These are phyloP conservation scores for Monosporascus ibericus DNA, from an alignment of 2,329 filamentous ascomycete species.

Conservation along the genomic window DNA sequence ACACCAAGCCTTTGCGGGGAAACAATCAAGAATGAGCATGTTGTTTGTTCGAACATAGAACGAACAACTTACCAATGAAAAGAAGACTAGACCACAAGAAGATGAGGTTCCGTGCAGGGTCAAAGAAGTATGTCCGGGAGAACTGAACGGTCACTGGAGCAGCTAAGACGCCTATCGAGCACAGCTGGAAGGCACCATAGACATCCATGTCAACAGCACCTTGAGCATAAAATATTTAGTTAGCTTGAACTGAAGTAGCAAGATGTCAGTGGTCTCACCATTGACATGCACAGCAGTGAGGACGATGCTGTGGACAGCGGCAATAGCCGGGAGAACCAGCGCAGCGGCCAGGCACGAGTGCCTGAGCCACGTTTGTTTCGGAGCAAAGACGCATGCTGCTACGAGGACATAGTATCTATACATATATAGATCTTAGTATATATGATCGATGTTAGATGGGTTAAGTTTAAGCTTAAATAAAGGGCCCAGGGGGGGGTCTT, in stretches of 20 bases:
- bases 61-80: constrained; percentile 42
- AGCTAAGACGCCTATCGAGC: constrained; percentile 58
- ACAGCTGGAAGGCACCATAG: constrained; percentile 62
- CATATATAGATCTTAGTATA: constrained; percentile 1
- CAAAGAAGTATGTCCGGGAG: constrained; percentile 58
- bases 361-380: constrained; percentile 55
- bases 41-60: background rate
- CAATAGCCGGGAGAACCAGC: constrained; percentile 56
- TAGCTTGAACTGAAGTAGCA: background rate
- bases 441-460: background rate
- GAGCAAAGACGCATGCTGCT: constrained; percentile 55
- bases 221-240: constrained; percentile 21
- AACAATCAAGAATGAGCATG: background rate
- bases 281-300: constrained; percentile 53
- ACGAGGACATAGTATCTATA: constrained; percentile 57
- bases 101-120: constrained; percentile 58
- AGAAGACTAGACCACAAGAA: constrained; percentile 60
- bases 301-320: constrained; percentile 57
- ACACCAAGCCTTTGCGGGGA: constrained; percentile 43
- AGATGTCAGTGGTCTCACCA: constrained; percentile 33
- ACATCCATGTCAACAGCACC: constrained; percentile 63
- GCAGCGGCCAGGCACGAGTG: constrained; percentile 59
- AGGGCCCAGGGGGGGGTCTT: background rate
- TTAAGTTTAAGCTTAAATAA: background rate
- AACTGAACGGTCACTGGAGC: constrained; percentile 56